Percentiles rank a stretch among this genome's conserved stretches.
Evolutionary conservation across 2,329 filamentous ascomycete genomes (phyloP).

Genomic region (Arthrobotrys pseudoclavata): DNA sequence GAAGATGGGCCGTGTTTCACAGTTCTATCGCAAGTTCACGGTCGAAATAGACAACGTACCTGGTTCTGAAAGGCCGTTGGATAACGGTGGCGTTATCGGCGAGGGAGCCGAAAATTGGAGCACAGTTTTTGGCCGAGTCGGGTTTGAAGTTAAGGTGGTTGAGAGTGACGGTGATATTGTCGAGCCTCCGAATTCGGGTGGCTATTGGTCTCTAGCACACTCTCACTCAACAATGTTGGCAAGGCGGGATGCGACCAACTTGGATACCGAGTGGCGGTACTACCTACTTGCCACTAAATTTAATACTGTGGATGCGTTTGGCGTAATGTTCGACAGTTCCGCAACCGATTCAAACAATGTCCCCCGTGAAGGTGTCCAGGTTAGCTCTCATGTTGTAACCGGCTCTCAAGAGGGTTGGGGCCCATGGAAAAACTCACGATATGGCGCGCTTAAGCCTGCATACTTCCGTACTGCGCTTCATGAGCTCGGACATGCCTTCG

Average conservation of each 20-base stretch:
- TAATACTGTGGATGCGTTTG: slow-evolving; percentile 8
- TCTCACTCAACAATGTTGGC: slow-evolving; percentile 19
- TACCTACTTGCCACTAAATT: slow-evolving; percentile 27
- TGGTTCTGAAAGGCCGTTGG: slow-evolving; percentile 31
- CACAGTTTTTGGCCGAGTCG: slow-evolving; percentile 23
- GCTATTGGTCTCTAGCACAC: slow-evolving; percentile 7
- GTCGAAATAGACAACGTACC: slow-evolving; percentile 32
- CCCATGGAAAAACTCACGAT: slow-evolving; percentile 12
- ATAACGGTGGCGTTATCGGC: slow-evolving; percentile 25
- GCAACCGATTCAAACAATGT: slow-evolving; percentile 25
- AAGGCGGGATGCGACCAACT: slow-evolving; percentile 15
- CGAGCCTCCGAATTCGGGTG: not conserved
- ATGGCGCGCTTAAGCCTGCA: slow-evolving; percentile 8
- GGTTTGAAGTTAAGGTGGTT: slow-evolving; percentile 11
- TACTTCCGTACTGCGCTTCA: slow-evolving; percentile 38
- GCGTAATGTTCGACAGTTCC: slow-evolving; percentile 25
- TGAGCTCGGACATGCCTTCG: slow-evolving; percentile 30
- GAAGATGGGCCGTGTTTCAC: slow-evolving; percentile 32
- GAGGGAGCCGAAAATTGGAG: slow-evolving; percentile 16
- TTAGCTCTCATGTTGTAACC: slow-evolving; percentile 16
- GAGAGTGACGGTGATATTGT: slow-evolving; percentile 24
- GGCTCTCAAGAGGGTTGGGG: slow-evolving; percentile 12
- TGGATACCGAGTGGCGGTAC: slow-evolving; percentile 34
- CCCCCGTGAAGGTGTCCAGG: slow-evolving; percentile 25
- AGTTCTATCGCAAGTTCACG: slow-evolving; percentile 22